Evolutionary conservation across 2,329 filamentous ascomycete genomes (phyloP).

Genomic region (Byssochlamys sp.): DNA sequence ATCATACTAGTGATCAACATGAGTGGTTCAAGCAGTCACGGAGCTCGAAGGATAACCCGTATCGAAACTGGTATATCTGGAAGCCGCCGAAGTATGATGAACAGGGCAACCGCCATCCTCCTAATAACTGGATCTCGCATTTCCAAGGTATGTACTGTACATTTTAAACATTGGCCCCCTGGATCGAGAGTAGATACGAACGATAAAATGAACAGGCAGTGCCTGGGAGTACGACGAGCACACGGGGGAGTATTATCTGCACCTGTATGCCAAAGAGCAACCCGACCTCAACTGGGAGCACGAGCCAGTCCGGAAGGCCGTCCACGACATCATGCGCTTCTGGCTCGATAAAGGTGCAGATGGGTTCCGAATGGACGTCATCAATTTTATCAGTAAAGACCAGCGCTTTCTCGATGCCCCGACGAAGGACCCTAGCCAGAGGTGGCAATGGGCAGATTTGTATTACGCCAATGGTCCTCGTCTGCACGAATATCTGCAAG

Average conservation of each 20-base stretch:
- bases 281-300: conserved; percentile 84
- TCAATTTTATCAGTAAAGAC: conserved; percentile 62
- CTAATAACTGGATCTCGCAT: conserved; percentile 61
- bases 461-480: conserved; percentile 49
- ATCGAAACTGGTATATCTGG: conserved; percentile 60
- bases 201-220: conserved; percentile 30
- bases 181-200: conserved; percentile 7
- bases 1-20: conserved; percentile 65
- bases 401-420: conserved; percentile 42
- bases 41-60: conserved; percentile 51
- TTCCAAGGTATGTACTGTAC: conserved; percentile 21
- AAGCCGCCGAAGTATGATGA: conserved; percentile 43
- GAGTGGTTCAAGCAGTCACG: conserved; percentile 61
- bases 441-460: conserved; percentile 28
- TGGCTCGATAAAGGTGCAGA: conserved; percentile 67
- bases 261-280: conserved; percentile 65
- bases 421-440: conserved; percentile 17
- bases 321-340: conserved; percentile 66
- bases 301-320: conserved; percentile 54
- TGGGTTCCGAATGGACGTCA: conserved; percentile 65
- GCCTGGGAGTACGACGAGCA: conserved; percentile 55
- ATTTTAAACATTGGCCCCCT: background rate
- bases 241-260: conserved; percentile 68
- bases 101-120: conserved; percentile 55
- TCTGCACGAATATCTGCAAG: conserved; percentile 49